Base-by-base conservation (phyloP, 192 early-diverging fungal genomes). In the Cladochytrium replicatum region DNA sequence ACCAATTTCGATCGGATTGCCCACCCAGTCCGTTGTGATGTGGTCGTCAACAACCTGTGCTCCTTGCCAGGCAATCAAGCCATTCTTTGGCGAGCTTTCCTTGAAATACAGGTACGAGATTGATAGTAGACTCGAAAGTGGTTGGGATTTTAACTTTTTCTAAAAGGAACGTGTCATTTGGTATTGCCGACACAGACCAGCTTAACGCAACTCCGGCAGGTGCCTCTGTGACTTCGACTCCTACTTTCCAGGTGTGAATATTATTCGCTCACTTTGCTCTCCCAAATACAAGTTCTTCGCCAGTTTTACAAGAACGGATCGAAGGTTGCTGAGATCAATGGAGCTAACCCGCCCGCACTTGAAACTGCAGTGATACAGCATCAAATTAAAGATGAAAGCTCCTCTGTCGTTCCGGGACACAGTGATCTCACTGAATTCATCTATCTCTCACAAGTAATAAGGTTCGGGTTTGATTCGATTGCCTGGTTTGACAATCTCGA, bases 241-340 rank as follows among this genome's bases (percentile, higher is more conserved):
- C 88, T 13, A 91, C 86, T 23, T 91, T 91, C 61, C 85, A 88
- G 55, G 60, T 63, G 38, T 3, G 28, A 1, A 6, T 27, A 0
- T 15, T 13, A 7, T 37, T 37, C 34, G 13, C 13, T 13, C 34
- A 17, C 34, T 17, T 37, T 37, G 17, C 34, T 37, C 13, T 37
- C 17, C 13, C 13, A 37, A 13, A 37, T 13, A 13, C 13, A 13
- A 51, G 6, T n/a, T 52, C 19, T 15, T 0, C 9, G 2, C 19
- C 27, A 68, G 41, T 81, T 93, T 52, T 92, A 77, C 68, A 84
- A 83, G 46, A 80, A 63, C 27, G 82, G 75, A 9, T 66, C 69
- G 7, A 81, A 85, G 66, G 67, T 94, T 29, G 77, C 57, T 19
- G 83, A 88, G 54, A 49, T 97, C 31, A 79, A 77, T 50, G 93